Percentiles rank a stretch among this genome's conserved stretches.
Evolutionary conservation across 2,329 filamentous ascomycete genomes (phyloP).

Genomic region (Colletotrichum karsti): DNA sequence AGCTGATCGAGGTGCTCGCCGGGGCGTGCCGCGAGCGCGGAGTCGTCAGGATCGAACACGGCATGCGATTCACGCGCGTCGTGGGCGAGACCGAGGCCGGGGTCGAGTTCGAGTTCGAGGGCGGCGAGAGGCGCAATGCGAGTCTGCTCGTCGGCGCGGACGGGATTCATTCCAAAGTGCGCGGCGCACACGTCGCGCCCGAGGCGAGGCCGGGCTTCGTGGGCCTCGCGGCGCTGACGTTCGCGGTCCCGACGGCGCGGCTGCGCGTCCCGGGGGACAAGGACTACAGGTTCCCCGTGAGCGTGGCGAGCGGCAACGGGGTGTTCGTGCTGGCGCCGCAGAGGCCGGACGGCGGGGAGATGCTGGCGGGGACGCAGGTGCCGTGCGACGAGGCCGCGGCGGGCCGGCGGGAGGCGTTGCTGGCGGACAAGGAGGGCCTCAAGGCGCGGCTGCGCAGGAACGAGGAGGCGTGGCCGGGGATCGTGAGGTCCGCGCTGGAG

Average conservation of each 20-base stretch:
- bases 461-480: conserved; percentile 44
- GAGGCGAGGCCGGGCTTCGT: conserved; percentile 58
- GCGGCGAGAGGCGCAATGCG: conserved; percentile 50
- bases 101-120: conserved; percentile 56
- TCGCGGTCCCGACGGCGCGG: conserved; percentile 43
- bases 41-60: conserved; percentile 54
- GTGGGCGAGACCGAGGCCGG: conserved; percentile 45
- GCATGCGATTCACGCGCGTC: conserved; percentile 55
- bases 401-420: conserved; percentile 51
- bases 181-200: conserved; percentile 56
- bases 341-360: conserved; percentile 47
- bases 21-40: conserved; percentile 36
- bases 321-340: conserved; percentile 61
- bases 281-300: conserved; percentile 50
- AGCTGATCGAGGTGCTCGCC: conserved; percentile 50
- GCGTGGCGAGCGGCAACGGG: conserved; percentile 50
- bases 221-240: conserved; percentile 51
- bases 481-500: conserved; percentile 44
- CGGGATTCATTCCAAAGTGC: conserved; percentile 66
- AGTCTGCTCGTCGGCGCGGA: conserved; percentile 63
- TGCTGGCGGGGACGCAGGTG: conserved; percentile 49
- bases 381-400: conserved; percentile 43
- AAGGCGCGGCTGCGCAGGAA: conserved; percentile 43
- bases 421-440: conserved; percentile 46
- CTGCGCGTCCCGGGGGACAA: conserved; percentile 39